Conservation (phyloP, 352 stramenopile species). For the Globisporangium echinulatum region DNA sequence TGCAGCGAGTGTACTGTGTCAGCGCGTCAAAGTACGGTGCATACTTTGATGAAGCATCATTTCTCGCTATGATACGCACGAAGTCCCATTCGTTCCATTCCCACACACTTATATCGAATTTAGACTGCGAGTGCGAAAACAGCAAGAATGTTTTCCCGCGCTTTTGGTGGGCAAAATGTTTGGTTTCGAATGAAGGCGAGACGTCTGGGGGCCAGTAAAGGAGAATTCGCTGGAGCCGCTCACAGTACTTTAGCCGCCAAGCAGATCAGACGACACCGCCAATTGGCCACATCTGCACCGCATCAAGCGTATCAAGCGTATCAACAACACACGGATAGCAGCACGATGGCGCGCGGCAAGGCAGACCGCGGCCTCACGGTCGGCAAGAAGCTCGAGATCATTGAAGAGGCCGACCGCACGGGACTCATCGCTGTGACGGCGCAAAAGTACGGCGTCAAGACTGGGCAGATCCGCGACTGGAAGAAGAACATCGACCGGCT, state of each 20-base stretch:
- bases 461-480: constrained; percentile 83
- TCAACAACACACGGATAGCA: too few species aligned
- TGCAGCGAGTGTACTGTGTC: too few species aligned
- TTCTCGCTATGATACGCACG: neutral
- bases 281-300: neutral
- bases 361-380: constrained; percentile 73
- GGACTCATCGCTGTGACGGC: constrained; percentile 67
- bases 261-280: neutral
- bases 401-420: constrained; percentile 79
- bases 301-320: constrained; percentile 3
- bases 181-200: too few species aligned
- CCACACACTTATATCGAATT: too few species aligned
- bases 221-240: constrained; percentile 27
- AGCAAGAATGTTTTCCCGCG: neutral
- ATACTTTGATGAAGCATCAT: too few species aligned
- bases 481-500: constrained; percentile 83
- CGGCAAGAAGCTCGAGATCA: constrained; percentile 87
- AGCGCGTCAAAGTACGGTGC: too few species aligned
- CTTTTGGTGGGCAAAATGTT: neutral
- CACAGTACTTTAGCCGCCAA: constrained; percentile 14
- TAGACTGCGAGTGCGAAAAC: too few species aligned
- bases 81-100: neutral
- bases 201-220: constrained; percentile 26
- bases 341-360: constrained; percentile 73
- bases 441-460: constrained; percentile 85